Evolutionary conservation across 257 asterid species (phyloP), one percentile per base, ranked within the genome.

Genomic region (Penstemon newberryi): DNA sequence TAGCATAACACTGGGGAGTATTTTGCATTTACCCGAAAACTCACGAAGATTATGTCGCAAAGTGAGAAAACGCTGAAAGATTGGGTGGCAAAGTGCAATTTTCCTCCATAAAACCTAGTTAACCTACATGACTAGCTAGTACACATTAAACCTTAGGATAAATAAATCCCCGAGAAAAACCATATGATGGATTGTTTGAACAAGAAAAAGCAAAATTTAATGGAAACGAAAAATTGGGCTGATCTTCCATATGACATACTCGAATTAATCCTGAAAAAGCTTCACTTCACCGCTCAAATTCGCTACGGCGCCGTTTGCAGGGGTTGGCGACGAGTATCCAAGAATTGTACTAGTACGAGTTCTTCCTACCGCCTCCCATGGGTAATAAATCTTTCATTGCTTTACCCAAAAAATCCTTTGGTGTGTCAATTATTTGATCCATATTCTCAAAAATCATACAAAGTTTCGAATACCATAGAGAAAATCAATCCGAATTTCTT

Each of bases 371-470:
- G 6, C 6, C 66, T 60, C n/a, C 66, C 51, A 11, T 60, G 66
- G 66, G 50, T 13, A 18, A 41, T 60, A 1, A 60, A 10, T 6
- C 7, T 55, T 0, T 3, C n/a, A 9, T 4, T 13, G 43, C 0
- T 0, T 42, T 60, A 60, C 37, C 45, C 65, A 15, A 15, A 15
- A 15, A 15, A 15, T 15, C 18, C 18, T 15, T 60, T 60, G 12
- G 50, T 3, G 36, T 59, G 64, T 59, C 47, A 40, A 44, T 25
- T 59, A 3, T 59, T 40, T 59, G 64, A 59, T 39, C 64, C 64
- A 0, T 18, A 59, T 6, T 39, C 49, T 8, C 64, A 19, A n/a
- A 59, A 40, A 4, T 8, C 7, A 3, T 8, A 40, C 50, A 5
- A 8, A 1, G 10, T 7, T 12, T 1, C 39, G 4, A 63, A 63